Percentiles rank a stretch among this genome's conserved stretches.
These are phyloP conservation scores for Trichophyton mentagrophytes DNA, from an alignment of 2,329 filamentous ascomycete genomes.

Conservation along the genomic window DNA sequence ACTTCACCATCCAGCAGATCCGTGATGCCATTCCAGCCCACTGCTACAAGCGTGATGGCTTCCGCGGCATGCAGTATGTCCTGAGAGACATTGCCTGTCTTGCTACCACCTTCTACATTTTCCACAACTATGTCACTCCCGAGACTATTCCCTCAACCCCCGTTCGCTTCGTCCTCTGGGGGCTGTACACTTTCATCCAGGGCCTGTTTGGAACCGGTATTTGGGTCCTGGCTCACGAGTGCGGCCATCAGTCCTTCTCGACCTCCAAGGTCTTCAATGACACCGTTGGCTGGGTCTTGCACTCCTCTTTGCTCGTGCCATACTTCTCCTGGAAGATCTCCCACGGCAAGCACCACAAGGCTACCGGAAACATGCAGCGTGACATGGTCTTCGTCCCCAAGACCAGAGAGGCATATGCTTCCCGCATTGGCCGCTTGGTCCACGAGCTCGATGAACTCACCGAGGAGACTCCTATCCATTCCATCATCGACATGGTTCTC, in stretches of 20 bases:
- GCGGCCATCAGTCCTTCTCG: conserved; percentile 93
- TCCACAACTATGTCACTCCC: conserved; percentile 79
- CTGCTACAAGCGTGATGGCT: conserved; percentile 80
- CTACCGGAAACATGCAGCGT: conserved; percentile 88
- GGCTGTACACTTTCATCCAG: conserved; percentile 65
- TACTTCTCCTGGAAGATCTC: conserved; percentile 99
- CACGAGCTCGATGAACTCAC: conserved; percentile 81
- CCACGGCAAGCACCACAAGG: conserved; percentile 99
- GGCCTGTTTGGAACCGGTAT: conserved; percentile 86
- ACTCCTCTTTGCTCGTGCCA: conserved; percentile 78
- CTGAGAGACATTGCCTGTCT: conserved; percentile 64
- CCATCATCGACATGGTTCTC: conserved; percentile 56
- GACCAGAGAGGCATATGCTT: conserved; percentile 70
- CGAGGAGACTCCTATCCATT: conserved; percentile 87
- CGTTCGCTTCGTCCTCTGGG: conserved; percentile 53
- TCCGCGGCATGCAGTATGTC: conserved; percentile 68
- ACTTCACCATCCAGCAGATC: conserved; percentile 97
- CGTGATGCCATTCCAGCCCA: conserved; percentile 94
- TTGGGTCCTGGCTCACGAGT: conserved; percentile 97
- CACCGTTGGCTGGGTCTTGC: conserved; percentile 78
- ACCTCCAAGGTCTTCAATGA: conserved; percentile 85
- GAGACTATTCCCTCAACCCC: conserved; percentile 62
- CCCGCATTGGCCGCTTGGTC: conserved; percentile 56
- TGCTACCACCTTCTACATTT: conserved; percentile 67
- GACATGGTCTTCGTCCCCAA: conserved; percentile 99